Base-by-base conservation (phyloP, 306 rosid genomes). In the Sesbania bispinosa region DNA sequence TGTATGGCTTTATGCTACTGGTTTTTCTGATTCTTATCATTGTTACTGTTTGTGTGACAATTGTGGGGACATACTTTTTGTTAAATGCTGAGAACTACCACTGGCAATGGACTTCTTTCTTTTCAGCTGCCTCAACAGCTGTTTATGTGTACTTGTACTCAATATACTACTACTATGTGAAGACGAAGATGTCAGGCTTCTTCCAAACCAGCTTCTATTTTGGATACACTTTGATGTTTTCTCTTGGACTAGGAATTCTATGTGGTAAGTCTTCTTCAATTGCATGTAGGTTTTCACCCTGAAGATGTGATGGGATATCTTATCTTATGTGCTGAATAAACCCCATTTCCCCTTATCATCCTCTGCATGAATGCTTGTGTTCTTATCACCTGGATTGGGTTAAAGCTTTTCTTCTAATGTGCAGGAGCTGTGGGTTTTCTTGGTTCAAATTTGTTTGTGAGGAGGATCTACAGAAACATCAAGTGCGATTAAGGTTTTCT, bases 61-160 rank as follows among this genome's bases (percentile, higher is more conserved):
- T 95, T 73, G 99, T 95, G 79, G 99, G 99, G 58, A 86, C 99
- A 20, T 95, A 95, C 83, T 95, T 95, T 83, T 82, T 95, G 84
- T 85, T 95, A 42, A 95, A 95, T 69, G 99, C 99, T 8, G 99
- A 95, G 82, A 95, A 95, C 88, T 95, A 95, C 84, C 96, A 95
- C 91, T 95, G 99, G 99, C 97, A 87, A 79, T 95, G 99, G 99
- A 95, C 99, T 74, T 95, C 99, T 75, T 95, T 95, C 96, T 95
- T 91, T 85, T 95, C 99, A 38, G 99, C 99, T 43, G 97, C 97
- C 42, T 95, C 99, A 24, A 95, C 99, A 35, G 89, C 99, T 62
- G 93, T 91, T 26, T 95, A 95, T 26, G 99, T 95, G 75, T 95
- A 95, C 78, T 79, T 95, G 81, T 95, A 95, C 74, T 91, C 99